Evolutionary conservation across 129 eudicot species (phyloP).

Genomic region (Chrysanthemum makinoi): DNA sequence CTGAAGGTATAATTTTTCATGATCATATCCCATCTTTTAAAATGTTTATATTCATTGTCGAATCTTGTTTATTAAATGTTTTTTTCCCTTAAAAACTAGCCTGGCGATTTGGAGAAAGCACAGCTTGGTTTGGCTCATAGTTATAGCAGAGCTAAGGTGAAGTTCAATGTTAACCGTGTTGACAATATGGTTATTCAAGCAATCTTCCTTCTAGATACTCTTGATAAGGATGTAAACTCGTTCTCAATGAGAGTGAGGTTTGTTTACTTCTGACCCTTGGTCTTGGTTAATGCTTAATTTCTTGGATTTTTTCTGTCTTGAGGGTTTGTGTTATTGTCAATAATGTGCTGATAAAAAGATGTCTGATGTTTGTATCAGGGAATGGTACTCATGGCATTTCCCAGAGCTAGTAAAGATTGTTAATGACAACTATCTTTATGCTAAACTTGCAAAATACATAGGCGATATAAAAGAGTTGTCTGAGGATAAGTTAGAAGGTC

Average conservation of each 20-base stretch:
- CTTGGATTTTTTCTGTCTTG: not conserved
- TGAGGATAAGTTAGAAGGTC: conserved; percentile 66
- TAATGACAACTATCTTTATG: conserved; percentile 91
- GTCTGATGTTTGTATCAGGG: conserved; percentile 50
- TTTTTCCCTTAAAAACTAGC: conserved; percentile 33
- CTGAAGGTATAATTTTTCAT: conserved; percentile 45
- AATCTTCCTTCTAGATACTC: conserved; percentile 92
- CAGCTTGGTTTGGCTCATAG: conserved; percentile 94
- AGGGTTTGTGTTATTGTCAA: not conserved
- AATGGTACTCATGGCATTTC: conserved; percentile 99
- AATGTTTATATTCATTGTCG: not conserved
- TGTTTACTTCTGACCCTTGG: conserved; percentile 3
- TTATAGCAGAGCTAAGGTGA: conserved; percentile 96
- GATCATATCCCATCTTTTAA: not conserved
- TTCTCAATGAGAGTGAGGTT: conserved; percentile 97
- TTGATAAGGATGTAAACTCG: conserved; percentile 87
- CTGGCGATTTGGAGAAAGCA: conserved; percentile 97
- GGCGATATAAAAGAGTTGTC: conserved; percentile 71
- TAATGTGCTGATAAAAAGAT: not conserved
- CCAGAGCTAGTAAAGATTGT: conserved; percentile 93
- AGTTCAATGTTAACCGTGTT: conserved; percentile 93
- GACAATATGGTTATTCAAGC: conserved; percentile 98
- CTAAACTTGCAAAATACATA: conserved; percentile 71
- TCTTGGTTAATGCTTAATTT: not conserved
- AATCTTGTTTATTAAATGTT: not conserved